phyloP scores from a whole-genome alignment of 2,329 filamentous ascomycete species.

The Nigrograna mackinnonii region DNA sequence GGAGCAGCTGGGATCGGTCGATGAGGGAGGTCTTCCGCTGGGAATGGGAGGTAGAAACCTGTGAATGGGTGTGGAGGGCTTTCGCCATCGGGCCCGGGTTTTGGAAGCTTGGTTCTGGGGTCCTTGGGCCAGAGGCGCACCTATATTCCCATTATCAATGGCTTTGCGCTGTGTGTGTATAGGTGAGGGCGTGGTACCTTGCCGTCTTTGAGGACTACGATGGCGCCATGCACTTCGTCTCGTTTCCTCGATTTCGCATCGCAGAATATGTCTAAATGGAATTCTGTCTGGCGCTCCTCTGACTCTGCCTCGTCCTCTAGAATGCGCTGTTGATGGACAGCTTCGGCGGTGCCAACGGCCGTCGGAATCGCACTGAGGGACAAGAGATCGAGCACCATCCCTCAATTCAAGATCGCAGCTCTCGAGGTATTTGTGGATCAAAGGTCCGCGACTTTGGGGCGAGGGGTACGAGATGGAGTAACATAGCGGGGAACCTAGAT shows the following conservation, averaged over 20 bases:
- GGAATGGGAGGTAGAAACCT: conserved; percentile 54
- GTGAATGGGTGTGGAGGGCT: conserved; percentile 51
- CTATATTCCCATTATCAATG: conserved; percentile 15
- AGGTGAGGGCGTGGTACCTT: conserved; percentile 39
- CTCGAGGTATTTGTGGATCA: no score
- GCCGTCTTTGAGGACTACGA: conserved; percentile 49
- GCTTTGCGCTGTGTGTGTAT: not conserved
- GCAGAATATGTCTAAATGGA: conserved; percentile 53
- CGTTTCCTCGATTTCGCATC: conserved; percentile 39
- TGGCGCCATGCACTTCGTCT: conserved; percentile 45
- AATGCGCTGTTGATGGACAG: conserved; percentile 51
- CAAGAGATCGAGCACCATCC: conserved; percentile 32
- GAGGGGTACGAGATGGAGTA: no score
- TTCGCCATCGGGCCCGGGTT: conserved; percentile 16
- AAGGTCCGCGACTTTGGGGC: no score
- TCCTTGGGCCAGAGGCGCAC: conserved; percentile 42
- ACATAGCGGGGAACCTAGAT: no score
- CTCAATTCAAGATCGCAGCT: no score
- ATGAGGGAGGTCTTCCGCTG: conserved; percentile 45
- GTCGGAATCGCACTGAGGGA: conserved; percentile 49
- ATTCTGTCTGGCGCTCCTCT: conserved; percentile 53
- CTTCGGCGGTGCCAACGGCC: conserved; percentile 54
- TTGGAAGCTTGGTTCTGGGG: conserved; percentile 28
- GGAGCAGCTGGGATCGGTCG: conserved; percentile 37
- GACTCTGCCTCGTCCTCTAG: conserved; percentile 52